A percentile compares a stretch with the other conserved stretches of the same genome.
Conservation (phyloP, 2,329 filamentous ascomycete species). For the Hymenoscyphus fructigenus region DNA sequence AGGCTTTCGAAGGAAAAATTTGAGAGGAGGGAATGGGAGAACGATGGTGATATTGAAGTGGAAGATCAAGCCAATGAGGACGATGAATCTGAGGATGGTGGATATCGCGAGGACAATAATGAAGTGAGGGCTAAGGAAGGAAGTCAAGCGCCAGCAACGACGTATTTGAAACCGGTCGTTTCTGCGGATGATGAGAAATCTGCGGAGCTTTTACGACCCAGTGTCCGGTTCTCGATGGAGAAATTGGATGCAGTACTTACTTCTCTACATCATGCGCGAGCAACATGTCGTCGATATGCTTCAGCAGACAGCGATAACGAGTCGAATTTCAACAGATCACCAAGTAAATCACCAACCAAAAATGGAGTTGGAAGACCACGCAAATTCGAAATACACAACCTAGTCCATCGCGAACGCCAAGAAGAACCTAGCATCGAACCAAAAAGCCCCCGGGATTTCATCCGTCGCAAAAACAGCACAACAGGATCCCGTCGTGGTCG, state of each 20-base stretch:
- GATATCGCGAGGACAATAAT: constrained; percentile 17
- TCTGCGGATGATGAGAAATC: constrained; percentile 72
- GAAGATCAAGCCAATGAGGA: constrained; percentile 19
- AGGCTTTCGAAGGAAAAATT: constrained; percentile 68
- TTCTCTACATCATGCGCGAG: constrained; percentile 66
- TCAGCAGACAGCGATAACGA: constrained; percentile 33
- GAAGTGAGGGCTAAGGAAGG: constrained; percentile 12
- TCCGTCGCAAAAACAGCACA: constrained; percentile 22
- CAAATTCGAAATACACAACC: constrained; percentile 23
- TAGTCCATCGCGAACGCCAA: constrained; percentile 16
- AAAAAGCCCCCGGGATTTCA: constrained; percentile 9
- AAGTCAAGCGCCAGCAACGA: background rate
- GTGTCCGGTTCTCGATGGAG: constrained; percentile 66
- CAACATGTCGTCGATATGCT: constrained; percentile 45
- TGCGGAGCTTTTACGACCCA: constrained; percentile 62
- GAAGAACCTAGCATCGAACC: constrained; percentile 5
- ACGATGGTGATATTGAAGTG: constrained; percentile 17
- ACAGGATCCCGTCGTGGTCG: constrained; percentile 24
- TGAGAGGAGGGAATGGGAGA: constrained; percentile 39
- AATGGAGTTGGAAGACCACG: constrained; percentile 25
- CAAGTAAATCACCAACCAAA: constrained; percentile 12
- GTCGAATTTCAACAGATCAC: constrained; percentile 7
- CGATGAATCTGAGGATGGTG: background rate
- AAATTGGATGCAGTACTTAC: constrained; percentile 69
- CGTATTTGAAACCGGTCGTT: constrained; percentile 48